These are phyloP conservation scores for Paraconiothyrium brasiliense DNA, from an alignment of 2,329 filamentous ascomycete genomes.

Conservation along the genomic window DNA sequence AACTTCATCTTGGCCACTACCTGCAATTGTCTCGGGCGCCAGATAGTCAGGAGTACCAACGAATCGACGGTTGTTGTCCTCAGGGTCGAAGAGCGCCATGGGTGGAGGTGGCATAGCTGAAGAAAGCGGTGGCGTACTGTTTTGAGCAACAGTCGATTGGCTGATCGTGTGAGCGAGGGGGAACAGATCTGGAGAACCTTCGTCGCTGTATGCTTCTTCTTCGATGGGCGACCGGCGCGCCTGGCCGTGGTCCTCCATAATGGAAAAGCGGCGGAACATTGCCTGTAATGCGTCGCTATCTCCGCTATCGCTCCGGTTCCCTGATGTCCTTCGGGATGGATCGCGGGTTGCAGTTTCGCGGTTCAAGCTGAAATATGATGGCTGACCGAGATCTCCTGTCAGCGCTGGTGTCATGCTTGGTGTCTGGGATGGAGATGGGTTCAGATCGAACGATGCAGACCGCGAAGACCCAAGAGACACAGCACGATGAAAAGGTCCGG, in stretches of 20 bases:
- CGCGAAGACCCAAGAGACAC: constrained; percentile 88
- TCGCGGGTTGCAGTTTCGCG: constrained; percentile 69
- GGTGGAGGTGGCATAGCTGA: constrained; percentile 88
- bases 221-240: constrained; percentile 71
- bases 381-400: constrained; percentile 74
- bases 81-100: constrained; percentile 92
- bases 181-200: constrained; percentile 79
- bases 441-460: constrained; percentile 90
- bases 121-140: constrained; percentile 67
- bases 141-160: constrained; percentile 62
- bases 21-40: constrained; percentile 95
- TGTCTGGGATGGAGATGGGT: constrained; percentile 82
- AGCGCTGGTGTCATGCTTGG: constrained; percentile 86
- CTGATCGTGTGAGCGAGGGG: constrained; percentile 69
- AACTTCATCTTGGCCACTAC: constrained; percentile 93
- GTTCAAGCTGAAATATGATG: constrained; percentile 89
- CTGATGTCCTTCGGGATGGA: constrained; percentile 73
- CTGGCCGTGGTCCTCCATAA: constrained; percentile 55
- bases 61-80: constrained; percentile 91
- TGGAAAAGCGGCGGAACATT: constrained; percentile 78
- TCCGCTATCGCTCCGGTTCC: constrained; percentile 89
- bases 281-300: constrained; percentile 85
- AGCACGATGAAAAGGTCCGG: constrained; percentile 87
- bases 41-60: constrained; percentile 98
- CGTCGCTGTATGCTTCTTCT: constrained; percentile 76